Base-by-base conservation (phyloP, 768 basidiomycete genomes). In the Naganishia vishniacii region DNA sequence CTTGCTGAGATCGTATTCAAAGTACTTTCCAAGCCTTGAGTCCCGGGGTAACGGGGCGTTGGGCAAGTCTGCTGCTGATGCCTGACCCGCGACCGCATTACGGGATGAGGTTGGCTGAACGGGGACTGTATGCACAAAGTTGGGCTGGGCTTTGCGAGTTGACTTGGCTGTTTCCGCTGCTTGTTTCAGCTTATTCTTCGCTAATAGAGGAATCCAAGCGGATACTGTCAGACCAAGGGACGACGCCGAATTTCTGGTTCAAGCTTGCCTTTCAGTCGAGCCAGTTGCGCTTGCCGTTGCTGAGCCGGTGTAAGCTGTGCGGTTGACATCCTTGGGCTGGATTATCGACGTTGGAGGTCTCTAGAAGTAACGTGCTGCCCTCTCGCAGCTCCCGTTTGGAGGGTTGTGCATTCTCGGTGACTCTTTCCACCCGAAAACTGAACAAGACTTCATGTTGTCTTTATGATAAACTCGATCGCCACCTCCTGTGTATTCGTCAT, bases 1-100 rank as follows among this genome's bases (percentile, higher is more conserved):
- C 81, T 95, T 97, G 13, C 88, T 88, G 15, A 97, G 78, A 76
- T 97, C 93, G 84, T 95, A 98, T 69, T 98, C 94, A 69, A 94
- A 94, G 79, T 97, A 97, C 49, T 84, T 89, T 91, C 94, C 68
- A 71, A 78, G 64, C 32, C 73, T 68, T 8, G 73, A 70, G 69
- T 77, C 75, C 16, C 73, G 47, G 13, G 72, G 66, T 25, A 78
- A 65, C 4, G 74, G 73, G 15, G 69, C 58, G 6, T 62, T 61
- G 23, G 45, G 49, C 8, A 58, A 42, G 6, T 61, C 48, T 9
- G 42, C 44, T 12, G 51, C 62, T 13, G 62, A 20, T n/a, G 47
- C n/a, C 4, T 47, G 45, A 15, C 28, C 49, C 4, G 63, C 62
- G 37, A 26, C 31, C 6, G 68, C 68, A 41, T 69, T 62, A 37